These are phyloP conservation scores for Umbelopsis sp. DNA, from an alignment of 371 early-diverging fungal species.

Conservation along the genomic window DNA sequence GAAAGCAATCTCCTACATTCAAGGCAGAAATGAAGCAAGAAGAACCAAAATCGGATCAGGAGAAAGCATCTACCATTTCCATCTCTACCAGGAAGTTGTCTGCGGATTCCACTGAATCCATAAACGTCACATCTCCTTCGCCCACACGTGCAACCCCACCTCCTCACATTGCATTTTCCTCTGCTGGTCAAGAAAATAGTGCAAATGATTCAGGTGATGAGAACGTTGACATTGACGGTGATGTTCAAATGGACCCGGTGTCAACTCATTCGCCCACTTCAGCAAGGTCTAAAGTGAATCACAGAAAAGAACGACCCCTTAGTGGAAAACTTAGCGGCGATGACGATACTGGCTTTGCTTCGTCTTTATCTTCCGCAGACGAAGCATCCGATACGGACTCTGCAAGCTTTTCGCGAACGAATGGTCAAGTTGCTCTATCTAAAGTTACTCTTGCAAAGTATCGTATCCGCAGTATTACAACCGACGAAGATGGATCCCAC, in stretches of 20 bases:
- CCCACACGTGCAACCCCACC: conserved; percentile 11
- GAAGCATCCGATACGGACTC: neutral
- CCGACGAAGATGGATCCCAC: neutral
- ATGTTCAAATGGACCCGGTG: neutral
- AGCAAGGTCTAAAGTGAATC: neutral
- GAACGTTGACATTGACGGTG: conserved; percentile 13
- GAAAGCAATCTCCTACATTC: neutral
- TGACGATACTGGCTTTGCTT: neutral
- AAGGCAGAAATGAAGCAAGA: conserved; percentile 5
- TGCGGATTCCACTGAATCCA: conserved; percentile 11
- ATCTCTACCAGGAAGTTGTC: conserved; percentile 8
- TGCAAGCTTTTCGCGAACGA: neutral
- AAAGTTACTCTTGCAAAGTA: conserved; percentile 2
- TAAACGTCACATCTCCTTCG: conserved; percentile 14
- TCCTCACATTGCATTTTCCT: neutral
- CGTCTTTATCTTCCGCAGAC: neutral
- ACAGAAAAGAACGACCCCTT: neutral
- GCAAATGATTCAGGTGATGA: conserved; percentile 16
- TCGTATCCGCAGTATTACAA: neutral
- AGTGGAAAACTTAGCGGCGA: neutral
- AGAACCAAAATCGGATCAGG: neutral
- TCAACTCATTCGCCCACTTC: neutral
- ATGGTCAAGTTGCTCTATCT: neutral
- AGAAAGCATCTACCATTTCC: neutral
- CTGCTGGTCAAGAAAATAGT: conserved; percentile 15